Evolutionary conservation across 306 rosid species (phyloP), one percentile per base, ranked within the genome.

Genomic region (Biancaea sappan): DNA sequence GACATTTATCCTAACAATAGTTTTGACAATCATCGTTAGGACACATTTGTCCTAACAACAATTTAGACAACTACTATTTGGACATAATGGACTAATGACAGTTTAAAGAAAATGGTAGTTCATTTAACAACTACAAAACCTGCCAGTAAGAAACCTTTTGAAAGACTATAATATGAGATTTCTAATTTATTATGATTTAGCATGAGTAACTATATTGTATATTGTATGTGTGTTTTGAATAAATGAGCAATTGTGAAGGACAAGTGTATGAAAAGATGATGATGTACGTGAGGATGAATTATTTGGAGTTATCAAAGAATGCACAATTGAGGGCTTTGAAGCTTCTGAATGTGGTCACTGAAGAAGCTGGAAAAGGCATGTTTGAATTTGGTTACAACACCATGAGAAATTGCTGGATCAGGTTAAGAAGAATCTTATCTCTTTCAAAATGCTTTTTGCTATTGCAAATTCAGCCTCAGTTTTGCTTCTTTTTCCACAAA

Each of bases 251-350:
- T 83, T 28, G 16, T 83, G 29, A 83, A 83, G 53, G 83, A 83
- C 32, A 62, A 83, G 73, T 79, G 31, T 83, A 78, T 54, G 31
- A 75, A 51, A 76, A 66, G 52, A 83, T 83, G 79, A 13, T 13
- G 38, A 18, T 4, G 1, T 46, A 79, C 16, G 6, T 68, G 32
- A 0, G 1, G 0, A 0, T 3, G 1, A 79, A 32, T 18, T 71
- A 18, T 29, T 0, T 11, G 16, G 86, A 84, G 4, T 61, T 75
- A 41, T 71, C 86, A 9, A 51, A 63, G 0, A 84, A 83, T 9
- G 14, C 84, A 38, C 84, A 83, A 35, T 50, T 79, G 52, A 75
- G 84, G 52, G 86, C 81, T 48, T 5, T 83, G n/a, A 77, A 75
- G 63, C 78, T 83, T 38, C 4, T 83, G 26, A 71, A 67, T 2